phyloP scores from a whole-genome alignment of 2,329 filamentous ascomycete species.

The Huntiella omanensis region DNA sequence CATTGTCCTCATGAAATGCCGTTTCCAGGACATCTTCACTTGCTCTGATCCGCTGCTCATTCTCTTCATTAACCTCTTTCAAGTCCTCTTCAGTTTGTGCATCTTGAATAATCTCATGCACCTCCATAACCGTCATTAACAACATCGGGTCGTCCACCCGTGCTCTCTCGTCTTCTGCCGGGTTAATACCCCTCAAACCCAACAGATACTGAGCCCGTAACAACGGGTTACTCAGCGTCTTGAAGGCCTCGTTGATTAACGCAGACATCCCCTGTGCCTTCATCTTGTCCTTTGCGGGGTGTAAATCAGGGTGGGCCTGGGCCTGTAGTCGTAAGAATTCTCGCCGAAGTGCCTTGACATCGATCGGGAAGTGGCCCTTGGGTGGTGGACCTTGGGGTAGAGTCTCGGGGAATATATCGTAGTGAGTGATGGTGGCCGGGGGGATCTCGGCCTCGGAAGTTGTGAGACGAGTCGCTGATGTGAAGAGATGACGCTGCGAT shows the following conservation, averaged over 20 bases:
- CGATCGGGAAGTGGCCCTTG: conserved; percentile 52
- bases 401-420: conserved; percentile 72
- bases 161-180: conserved; percentile 59
- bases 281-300: conserved; percentile 30
- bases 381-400: conserved; percentile 66
- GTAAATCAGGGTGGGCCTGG: conserved; percentile 54
- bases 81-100: conserved; percentile 49
- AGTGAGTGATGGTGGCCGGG: conserved; percentile 37
- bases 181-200: conserved; percentile 52
- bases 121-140: conserved; percentile 63
- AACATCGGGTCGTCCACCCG: conserved; percentile 50
- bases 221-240: conserved; percentile 61
- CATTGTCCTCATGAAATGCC: conserved; percentile 47
- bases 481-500: not conserved
- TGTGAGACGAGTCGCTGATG: not conserved
- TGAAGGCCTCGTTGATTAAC: conserved; percentile 81
- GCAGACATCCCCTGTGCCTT: conserved; percentile 61
- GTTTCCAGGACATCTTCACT: conserved; percentile 44
- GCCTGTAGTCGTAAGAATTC: conserved; percentile 80
- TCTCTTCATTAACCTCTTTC: conserved; percentile 38
- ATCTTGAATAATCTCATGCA: conserved; percentile 55
- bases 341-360: conserved; percentile 48
- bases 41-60: conserved; percentile 44
- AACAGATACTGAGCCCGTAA: conserved; percentile 78
- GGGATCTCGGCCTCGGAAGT: not conserved